A percentile compares a stretch with the other conserved stretches of the same genome.
Conservation (phyloP, 1,284 basidiomycete genomes). For the Cutaneotrichosporon sp. region DNA sequence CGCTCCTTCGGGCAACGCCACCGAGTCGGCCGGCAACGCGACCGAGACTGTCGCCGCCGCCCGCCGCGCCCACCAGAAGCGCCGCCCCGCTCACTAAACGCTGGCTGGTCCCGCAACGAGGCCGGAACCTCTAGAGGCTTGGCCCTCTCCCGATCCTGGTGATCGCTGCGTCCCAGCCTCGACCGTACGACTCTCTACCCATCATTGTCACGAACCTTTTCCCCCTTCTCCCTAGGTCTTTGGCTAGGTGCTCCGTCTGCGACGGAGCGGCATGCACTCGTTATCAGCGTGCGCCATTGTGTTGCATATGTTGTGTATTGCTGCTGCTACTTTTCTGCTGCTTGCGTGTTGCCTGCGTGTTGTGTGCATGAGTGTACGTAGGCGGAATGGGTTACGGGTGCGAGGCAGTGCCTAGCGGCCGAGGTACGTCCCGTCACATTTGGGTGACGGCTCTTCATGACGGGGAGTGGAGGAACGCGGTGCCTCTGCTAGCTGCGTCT, state of each 20-base stretch:
- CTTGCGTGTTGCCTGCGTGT: neutral
- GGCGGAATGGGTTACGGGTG: neutral
- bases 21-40: neutral
- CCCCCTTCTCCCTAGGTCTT: neutral
- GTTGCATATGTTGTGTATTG: neutral
- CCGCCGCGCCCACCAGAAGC: slow-evolving; percentile 13
- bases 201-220: slow-evolving; percentile 11
- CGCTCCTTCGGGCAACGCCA: slow-evolving; percentile 1
- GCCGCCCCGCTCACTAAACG: slow-evolving; percentile 15
- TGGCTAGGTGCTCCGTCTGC: slow-evolving; percentile 7
- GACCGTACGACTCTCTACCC: neutral
- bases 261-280: slow-evolving; percentile 8
- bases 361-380: neutral
- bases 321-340: too few species aligned
- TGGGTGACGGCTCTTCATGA: neutral
- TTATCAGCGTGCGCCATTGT: neutral
- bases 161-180: neutral
- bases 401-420: neutral
- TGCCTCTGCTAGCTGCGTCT: neutral
- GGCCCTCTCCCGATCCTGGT: neutral
- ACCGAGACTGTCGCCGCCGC: neutral
- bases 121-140: neutral
- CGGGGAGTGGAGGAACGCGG: neutral
- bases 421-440: neutral
- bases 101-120: slow-evolving; percentile 2